Evolutionary conservation across 2,329 filamentous ascomycete species (phyloP).

Genomic region (Mollisiaceae sp.): DNA sequence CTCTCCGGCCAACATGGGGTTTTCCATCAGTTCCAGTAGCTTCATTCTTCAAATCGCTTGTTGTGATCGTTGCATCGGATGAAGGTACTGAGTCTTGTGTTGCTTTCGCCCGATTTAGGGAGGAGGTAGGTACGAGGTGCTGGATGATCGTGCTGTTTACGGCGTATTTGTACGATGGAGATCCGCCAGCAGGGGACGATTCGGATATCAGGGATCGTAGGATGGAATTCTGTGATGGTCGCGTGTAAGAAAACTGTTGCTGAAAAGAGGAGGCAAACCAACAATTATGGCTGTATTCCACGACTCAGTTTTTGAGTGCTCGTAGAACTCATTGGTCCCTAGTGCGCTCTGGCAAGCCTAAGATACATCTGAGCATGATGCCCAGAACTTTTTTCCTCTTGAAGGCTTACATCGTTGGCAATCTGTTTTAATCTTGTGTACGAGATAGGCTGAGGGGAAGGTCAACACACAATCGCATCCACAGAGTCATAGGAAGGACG

Average conservation of each 20-base stretch:
- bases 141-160: conserved; percentile 99
- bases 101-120: conserved; percentile 64
- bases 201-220: conserved; percentile 80
- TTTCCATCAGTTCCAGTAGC: conserved; percentile 63
- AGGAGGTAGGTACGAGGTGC: conserved; percentile 75
- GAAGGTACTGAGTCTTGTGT: conserved; percentile 43
- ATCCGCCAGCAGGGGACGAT: conserved; percentile 62
- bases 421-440: conserved; percentile 83
- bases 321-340: conserved; percentile 77
- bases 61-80: conserved; percentile 57
- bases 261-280: conserved; percentile 45
- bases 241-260: conserved; percentile 22
- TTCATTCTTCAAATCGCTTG: conserved; percentile 53
- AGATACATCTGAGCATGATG: conserved; percentile 11
- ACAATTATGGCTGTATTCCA: conserved; percentile 97
- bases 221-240: conserved; percentile 66
- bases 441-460: conserved; percentile 68
- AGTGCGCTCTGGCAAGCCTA: conserved; percentile 86
- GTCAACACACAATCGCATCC: conserved; percentile 3
- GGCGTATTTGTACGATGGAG: conserved; percentile 85
- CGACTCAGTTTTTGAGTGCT: conserved; percentile 80
- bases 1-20: conserved; percentile 80
- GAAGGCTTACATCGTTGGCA: conserved; percentile 71
- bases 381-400: background rate
- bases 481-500: conserved; percentile 11